phyloP scores from a whole-genome alignment of 2,329 filamentous ascomycete species.

The Alternaria sp. region DNA sequence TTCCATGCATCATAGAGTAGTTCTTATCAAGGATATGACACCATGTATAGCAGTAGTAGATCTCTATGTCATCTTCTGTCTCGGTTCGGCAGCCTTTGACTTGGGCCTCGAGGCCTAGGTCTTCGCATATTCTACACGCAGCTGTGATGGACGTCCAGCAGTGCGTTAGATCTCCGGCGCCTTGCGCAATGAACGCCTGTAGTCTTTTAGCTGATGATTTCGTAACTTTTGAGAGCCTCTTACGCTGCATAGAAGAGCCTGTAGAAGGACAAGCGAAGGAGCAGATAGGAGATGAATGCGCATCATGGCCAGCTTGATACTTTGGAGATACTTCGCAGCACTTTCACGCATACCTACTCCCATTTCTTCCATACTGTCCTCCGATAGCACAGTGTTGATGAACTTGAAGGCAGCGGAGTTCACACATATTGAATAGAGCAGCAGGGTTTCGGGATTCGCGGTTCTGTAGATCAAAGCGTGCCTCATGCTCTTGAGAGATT shows the following conservation, averaged over 20 bases:
- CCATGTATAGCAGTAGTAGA: constrained; percentile 34
- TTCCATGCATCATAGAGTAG: constrained; percentile 33
- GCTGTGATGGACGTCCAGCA: constrained; percentile 34
- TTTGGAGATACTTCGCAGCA: constrained; percentile 24
- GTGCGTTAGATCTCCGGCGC: constrained; percentile 26
- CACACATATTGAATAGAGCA: constrained; percentile 36
- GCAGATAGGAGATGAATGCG: constrained; percentile 29
- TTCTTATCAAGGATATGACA: constrained; percentile 38
- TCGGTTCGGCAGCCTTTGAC: constrained; percentile 20
- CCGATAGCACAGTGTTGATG: constrained; percentile 28
- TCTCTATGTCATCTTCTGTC: constrained; percentile 25
- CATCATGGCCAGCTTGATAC: constrained; percentile 26
- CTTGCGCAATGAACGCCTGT: constrained; percentile 31
- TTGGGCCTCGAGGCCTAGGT: constrained; percentile 27
- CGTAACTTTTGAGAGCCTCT: constrained; percentile 7
- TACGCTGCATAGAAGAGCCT: constrained; percentile 33
- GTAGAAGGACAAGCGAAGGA: constrained; percentile 28
- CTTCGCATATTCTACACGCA: constrained; percentile 33
- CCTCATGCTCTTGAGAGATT: constrained; percentile 30
- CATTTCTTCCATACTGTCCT: constrained; percentile 16
- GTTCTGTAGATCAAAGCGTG: constrained; percentile 27
- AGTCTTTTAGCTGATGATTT: constrained; percentile 4
- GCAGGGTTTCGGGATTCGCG: constrained; percentile 23
- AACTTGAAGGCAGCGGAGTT: constrained; percentile 33
- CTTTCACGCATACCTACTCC: constrained; percentile 19